These are phyloP conservation scores for Paxillus ammoniavirescens DNA, from an alignment of 768 basidiomycete genomes.

Conservation along the genomic window DNA sequence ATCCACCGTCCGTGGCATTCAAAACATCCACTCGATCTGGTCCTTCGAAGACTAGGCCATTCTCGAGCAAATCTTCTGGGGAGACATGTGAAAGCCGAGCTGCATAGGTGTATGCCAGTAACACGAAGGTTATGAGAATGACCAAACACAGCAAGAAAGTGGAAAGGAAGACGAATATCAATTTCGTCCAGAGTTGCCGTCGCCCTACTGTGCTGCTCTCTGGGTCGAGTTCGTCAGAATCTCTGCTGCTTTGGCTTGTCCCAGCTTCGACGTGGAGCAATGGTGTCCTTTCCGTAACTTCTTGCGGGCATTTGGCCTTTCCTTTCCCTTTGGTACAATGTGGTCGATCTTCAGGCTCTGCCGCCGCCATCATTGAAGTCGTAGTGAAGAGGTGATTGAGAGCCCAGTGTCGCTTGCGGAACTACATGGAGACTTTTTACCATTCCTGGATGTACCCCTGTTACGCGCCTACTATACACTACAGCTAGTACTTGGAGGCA, in stretches of 20 bases:
- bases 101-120: slow-evolving; percentile 69
- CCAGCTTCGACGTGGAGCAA: slow-evolving; percentile 21
- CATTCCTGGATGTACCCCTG: slow-evolving; percentile 8
- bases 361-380: slow-evolving; percentile 18
- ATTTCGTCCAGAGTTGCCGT: slow-evolving; percentile 31
- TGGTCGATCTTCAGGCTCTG: slow-evolving; percentile 13
- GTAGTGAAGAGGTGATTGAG: slow-evolving; percentile 4
- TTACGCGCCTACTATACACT: no score
- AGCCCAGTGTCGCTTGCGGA: background rate
- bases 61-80: slow-evolving; percentile 56
- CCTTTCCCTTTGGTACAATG: slow-evolving; percentile 24
- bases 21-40: slow-evolving; percentile 63
- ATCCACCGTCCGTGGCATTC: slow-evolving; percentile 57
- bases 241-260: slow-evolving; percentile 17
- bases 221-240: slow-evolving; percentile 18
- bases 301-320: slow-evolving; percentile 20
- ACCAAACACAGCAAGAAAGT: slow-evolving; percentile 52
- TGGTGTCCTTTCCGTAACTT: slow-evolving; percentile 28
- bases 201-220: slow-evolving; percentile 20
- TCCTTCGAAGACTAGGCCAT: slow-evolving; percentile 54
- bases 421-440: background rate
- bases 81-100: slow-evolving; percentile 51
- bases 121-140: slow-evolving; percentile 39
- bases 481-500: background rate
- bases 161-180: slow-evolving; percentile 52